Evolutionary conservation across 306 rosid species (phyloP).

Genomic region (Astragalus glycyphyllos): DNA sequence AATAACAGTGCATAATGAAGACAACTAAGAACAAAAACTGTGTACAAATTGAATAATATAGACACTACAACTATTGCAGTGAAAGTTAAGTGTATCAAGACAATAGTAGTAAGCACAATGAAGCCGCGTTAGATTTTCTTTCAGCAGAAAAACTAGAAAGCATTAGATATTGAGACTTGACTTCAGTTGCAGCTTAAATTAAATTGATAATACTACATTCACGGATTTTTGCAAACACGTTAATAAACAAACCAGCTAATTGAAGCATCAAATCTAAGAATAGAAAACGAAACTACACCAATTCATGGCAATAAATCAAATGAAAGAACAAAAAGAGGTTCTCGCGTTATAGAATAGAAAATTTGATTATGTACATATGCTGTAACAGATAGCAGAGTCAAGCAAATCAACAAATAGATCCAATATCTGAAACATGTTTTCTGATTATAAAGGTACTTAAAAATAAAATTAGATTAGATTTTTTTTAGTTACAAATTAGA

Average conservation of each 20-base stretch:
- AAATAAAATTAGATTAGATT: background rate
- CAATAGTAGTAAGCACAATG: background rate
- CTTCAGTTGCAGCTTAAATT: background rate
- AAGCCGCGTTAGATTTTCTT: background rate
- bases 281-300: background rate
- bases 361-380: background rate
- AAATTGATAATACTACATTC: conserved; percentile 3
- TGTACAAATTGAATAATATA: background rate
- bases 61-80: background rate
- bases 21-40: background rate
- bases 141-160: background rate
- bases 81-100: conserved; percentile 12
- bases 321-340: background rate
- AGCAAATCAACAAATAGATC: conserved; percentile 30
- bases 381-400: conserved; percentile 18
- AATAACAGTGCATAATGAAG: conserved; percentile 38
- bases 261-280: conserved; percentile 16
- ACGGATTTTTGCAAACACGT: background rate
- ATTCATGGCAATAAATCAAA: conserved; percentile 32
- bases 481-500: no score
- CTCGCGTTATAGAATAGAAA: background rate
- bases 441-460: background rate
- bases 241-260: background rate
- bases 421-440: background rate
- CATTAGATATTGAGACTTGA: background rate